Evolutionary conservation across 805 yeast genomes (phyloP).

Genomic region (Candida nonsorbophila): DNA sequence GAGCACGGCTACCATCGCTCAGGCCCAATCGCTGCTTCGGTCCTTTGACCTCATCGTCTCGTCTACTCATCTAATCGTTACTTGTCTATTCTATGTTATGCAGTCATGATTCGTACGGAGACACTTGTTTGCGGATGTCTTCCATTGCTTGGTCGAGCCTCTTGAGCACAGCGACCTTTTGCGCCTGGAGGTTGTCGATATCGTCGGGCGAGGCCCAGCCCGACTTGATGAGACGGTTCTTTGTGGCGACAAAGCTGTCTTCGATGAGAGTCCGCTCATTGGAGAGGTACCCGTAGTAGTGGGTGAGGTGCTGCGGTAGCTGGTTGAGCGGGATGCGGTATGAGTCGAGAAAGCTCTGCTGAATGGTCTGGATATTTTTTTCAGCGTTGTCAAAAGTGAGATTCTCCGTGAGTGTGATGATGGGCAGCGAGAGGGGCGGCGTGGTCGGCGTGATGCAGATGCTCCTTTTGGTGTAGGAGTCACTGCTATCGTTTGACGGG

Average conservation of each 20-base stretch:
- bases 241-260: slow-evolving; percentile 30
- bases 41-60: no score
- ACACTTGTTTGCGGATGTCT: no score
- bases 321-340: no score
- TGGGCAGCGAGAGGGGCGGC: slow-evolving; percentile 31
- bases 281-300: slow-evolving; percentile 25
- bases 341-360: slow-evolving; percentile 32
- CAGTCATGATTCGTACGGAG: no score
- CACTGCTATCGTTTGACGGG: slow-evolving; percentile 6
- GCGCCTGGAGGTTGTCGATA: slow-evolving; percentile 33
- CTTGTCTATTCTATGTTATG: no score
- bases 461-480: slow-evolving; percentile 8
- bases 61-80: no score
- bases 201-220: slow-evolving; percentile 42
- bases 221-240: slow-evolving; percentile 22
- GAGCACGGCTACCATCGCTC: no score
- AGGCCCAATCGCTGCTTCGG: no score
- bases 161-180: no score
- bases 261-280: slow-evolving; percentile 27
- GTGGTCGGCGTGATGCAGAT: slow-evolving; percentile 26
- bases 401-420: slow-evolving; percentile 35
- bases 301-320: slow-evolving; percentile 9
- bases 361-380: slow-evolving; percentile 26
- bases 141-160: no score
- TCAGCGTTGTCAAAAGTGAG: slow-evolving; percentile 19